Percentiles rank a stretch among this genome's conserved stretches.
These are phyloP conservation scores for Fraxinus sp. DNA, from an alignment of 305 asterid species.

Conservation along the genomic window DNA sequence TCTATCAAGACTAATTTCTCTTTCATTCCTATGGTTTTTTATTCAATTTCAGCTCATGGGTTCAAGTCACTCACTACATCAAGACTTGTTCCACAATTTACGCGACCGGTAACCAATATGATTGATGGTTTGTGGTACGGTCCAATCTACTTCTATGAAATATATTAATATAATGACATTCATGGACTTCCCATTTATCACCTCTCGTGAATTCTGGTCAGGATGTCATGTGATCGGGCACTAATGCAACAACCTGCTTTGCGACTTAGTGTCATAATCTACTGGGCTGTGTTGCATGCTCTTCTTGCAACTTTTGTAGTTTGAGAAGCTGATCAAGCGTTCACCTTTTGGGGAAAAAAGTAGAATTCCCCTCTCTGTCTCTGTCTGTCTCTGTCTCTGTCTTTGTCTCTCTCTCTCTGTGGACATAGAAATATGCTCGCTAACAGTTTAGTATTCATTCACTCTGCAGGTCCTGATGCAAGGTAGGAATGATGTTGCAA, in stretches of 20 bases:
- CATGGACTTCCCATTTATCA: slow-evolving; percentile 8
- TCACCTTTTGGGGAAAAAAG: slow-evolving; percentile 12
- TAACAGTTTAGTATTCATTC: slow-evolving; percentile 1
- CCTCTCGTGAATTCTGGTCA: slow-evolving; percentile 30
- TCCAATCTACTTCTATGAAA: slow-evolving; percentile 9
- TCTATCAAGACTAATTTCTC: slow-evolving; percentile 18
- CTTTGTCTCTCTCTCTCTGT: slow-evolving; percentile 8
- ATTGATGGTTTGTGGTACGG: slow-evolving; percentile 90
- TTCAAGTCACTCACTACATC: slow-evolving; percentile 98
- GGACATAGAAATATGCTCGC: neutral
- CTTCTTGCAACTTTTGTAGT: slow-evolving; percentile 72
- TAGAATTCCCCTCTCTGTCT: slow-evolving; percentile 12
- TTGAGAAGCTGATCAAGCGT: slow-evolving; percentile 46
- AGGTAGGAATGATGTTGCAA: slow-evolving; percentile 24
- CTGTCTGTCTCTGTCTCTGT: no score
- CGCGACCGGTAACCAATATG: slow-evolving; percentile 82
- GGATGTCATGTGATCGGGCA: slow-evolving; percentile 96
- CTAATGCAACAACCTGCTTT: slow-evolving; percentile 92
- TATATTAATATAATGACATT: neutral
- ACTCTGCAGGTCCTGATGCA: slow-evolving; percentile 31
- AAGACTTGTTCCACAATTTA: slow-evolving; percentile 81
- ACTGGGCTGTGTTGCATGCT: slow-evolving; percentile 86
- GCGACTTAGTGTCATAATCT: slow-evolving; percentile 78
- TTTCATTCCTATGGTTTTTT: slow-evolving; percentile 13
- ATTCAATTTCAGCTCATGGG: slow-evolving; percentile 78